Percentiles rank a stretch among this genome's conserved stretches.
These are phyloP conservation scores for Truncatella angustata DNA, from an alignment of 2,329 filamentous ascomycete genomes.

Conservation along the genomic window DNA sequence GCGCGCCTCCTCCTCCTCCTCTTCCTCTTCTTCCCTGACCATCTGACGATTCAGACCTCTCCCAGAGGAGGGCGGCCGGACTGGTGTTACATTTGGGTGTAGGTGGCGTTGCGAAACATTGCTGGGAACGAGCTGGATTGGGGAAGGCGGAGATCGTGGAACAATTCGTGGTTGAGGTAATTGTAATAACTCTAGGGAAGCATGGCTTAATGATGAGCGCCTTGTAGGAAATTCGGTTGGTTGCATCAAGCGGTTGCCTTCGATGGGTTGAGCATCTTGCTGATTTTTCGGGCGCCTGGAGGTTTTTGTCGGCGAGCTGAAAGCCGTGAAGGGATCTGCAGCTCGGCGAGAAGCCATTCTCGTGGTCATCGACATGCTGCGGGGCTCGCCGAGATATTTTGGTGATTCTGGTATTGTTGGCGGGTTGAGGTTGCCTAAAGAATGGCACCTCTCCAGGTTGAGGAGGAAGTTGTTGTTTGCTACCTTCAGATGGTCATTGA, in stretches of 20 bases:
- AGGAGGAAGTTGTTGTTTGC: conserved; percentile 13
- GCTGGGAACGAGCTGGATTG: not conserved
- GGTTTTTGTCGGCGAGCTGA: conserved; percentile 6
- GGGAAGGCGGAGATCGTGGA: conserved; percentile 7
- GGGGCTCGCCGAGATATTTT: conserved; percentile 14
- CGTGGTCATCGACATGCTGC: conserved; percentile 22
- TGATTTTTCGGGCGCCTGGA: not conserved
- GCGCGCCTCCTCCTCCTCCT: conserved; percentile 1
- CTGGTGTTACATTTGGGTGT: conserved; percentile 1
- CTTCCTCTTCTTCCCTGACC: not conserved
- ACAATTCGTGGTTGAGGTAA: not conserved
- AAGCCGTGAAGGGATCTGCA: conserved; percentile 12
- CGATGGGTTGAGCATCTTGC: not conserved
- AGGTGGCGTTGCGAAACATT: not conserved
- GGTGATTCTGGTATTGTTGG: conserved; percentile 13
- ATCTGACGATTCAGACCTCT: not conserved
- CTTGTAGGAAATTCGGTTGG: conserved; percentile 4
- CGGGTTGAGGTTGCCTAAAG: conserved; percentile 21
- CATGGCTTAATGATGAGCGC: conserved; percentile 10
- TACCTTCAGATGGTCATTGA: no score
- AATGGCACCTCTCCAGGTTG: conserved; percentile 20
- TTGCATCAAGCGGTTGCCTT: not conserved
- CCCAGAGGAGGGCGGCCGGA: not conserved
- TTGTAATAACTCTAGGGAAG: not conserved
- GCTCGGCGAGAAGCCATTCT: conserved; percentile 10